Evolutionary conservation across 768 basidiomycete species (phyloP).

Genomic region (Collybia sp.): DNA sequence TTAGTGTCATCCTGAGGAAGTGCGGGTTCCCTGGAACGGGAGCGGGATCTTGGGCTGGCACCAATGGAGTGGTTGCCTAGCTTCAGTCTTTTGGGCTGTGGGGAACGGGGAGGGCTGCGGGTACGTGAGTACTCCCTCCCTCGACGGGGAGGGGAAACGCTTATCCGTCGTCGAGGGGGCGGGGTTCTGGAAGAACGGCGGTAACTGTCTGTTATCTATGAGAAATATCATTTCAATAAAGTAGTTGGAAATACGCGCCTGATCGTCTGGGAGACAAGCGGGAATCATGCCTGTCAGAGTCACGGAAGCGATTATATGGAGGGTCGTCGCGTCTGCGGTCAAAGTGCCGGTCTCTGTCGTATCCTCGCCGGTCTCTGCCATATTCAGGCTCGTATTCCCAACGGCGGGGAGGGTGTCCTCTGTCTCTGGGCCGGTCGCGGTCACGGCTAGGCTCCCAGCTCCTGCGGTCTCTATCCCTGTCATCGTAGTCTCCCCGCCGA

Average conservation of each 20-base stretch:
- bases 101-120: conserved; percentile 18
- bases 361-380: conserved; percentile 11
- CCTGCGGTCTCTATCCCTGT: conserved; percentile 15
- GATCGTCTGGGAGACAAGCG: conserved; percentile 8
- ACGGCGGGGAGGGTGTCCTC: conserved; percentile 6
- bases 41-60: conserved; percentile 11
- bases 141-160: conserved; percentile 16
- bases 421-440: conserved; percentile 16
- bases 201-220: not conserved
- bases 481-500: conserved; percentile 19
- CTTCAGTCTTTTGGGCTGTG: conserved; percentile 15
- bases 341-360: conserved; percentile 14
- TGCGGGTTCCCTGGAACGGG: conserved; percentile 10
- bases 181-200: conserved; percentile 23
- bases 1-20: conserved; percentile 6
- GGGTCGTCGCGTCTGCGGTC: conserved; percentile 9
- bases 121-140: conserved; percentile 14
- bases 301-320: not conserved
- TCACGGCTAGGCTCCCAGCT: conserved; percentile 12
- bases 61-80: conserved; percentile 23
- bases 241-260: conserved; percentile 4
- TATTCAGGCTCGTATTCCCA: conserved; percentile 13
- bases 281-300: conserved; percentile 6
- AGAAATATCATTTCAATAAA: not conserved
- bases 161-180: conserved; percentile 13